Conservation (phyloP, 441 rosid species). For the Dalechampia spathulata region DNA sequence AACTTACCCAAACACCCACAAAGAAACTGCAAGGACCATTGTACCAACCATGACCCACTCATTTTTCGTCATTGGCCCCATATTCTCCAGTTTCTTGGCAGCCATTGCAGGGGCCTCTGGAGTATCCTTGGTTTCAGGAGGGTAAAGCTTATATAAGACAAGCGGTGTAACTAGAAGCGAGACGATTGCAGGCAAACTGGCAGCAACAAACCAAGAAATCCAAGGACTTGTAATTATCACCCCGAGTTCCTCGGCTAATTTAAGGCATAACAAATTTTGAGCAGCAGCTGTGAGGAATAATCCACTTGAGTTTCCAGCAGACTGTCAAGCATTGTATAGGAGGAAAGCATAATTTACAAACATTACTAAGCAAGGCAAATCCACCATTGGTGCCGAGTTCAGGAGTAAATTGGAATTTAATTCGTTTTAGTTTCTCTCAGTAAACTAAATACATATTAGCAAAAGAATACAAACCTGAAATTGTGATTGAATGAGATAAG, state of each 20-base stretch:
- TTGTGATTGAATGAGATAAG: slow-evolving; percentile 72
- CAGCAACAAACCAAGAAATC: slow-evolving; percentile 93
- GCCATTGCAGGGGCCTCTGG: slow-evolving; percentile 96
- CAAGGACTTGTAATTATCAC: slow-evolving; percentile 69
- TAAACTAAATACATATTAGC: not conserved
- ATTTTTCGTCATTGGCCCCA: slow-evolving; percentile 80
- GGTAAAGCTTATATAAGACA: slow-evolving; percentile 74
- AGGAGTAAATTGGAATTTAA: too few species aligned
- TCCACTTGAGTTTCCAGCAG: slow-evolving; percentile 80
- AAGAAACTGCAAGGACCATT: slow-evolving; percentile 87
- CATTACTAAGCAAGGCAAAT: not conserved
- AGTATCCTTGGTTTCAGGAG: slow-evolving; percentile 92
- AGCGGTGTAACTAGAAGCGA: slow-evolving; percentile 69
- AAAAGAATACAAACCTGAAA: slow-evolving; percentile 49
- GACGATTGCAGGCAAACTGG: slow-evolving; percentile 72
- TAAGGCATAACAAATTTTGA: slow-evolving; percentile 85
- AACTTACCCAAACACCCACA: slow-evolving; percentile 88
- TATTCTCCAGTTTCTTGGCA: slow-evolving; percentile 54
- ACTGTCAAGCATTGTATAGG: slow-evolving; percentile 42
- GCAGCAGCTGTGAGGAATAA: slow-evolving; percentile 97
- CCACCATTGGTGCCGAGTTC: too few species aligned
- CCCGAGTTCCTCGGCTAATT: slow-evolving; percentile 92
- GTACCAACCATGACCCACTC: slow-evolving; percentile 89
- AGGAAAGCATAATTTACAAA: slow-evolving; percentile 14
- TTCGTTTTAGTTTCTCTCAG: too few species aligned